Evolutionary conservation across 371 early-diverging fungal genomes (phyloP).

Genomic region (Mortierella sp.): DNA sequence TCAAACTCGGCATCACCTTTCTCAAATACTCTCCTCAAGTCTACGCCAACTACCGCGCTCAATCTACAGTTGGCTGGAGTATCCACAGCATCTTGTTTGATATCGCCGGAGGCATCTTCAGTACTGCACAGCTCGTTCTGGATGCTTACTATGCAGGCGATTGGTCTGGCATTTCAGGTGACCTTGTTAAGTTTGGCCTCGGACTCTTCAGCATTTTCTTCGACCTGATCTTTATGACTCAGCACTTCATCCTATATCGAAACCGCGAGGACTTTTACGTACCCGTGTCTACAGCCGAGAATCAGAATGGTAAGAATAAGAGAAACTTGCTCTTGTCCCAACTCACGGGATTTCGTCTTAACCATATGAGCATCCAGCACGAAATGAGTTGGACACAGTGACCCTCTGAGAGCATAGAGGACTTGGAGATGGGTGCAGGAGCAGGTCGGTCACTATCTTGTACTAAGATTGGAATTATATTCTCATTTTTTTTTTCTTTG

Average conservation of each 20-base stretch:
- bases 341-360: no score
- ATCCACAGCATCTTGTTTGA: conserved; percentile 92
- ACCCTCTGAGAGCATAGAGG: no score
- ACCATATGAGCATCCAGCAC: no score
- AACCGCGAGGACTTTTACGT: conserved; percentile 57
- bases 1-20: conserved; percentile 82
- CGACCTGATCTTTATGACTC: conserved; percentile 83
- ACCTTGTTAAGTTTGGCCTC: conserved; percentile 79
- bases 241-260: conserved; percentile 83
- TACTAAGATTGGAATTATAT: no score
- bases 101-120: conserved; percentile 87
- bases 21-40: conserved; percentile 93
- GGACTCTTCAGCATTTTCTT: conserved; percentile 84
- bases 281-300: conserved; percentile 20
- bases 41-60: conserved; percentile 76
- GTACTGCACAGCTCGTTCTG: conserved; percentile 80
- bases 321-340: no score
- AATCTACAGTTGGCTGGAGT: conserved; percentile 93
- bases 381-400: no score
- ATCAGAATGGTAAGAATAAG: conserved; percentile 1
- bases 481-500: no score
- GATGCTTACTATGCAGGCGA: conserved; percentile 76
- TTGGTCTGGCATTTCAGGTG: conserved; percentile 78
- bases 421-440: no score
- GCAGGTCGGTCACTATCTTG: no score